Base-by-base conservation (phyloP, 768 basidiomycete species). In the Panaeolus papilionaceus region DNA sequence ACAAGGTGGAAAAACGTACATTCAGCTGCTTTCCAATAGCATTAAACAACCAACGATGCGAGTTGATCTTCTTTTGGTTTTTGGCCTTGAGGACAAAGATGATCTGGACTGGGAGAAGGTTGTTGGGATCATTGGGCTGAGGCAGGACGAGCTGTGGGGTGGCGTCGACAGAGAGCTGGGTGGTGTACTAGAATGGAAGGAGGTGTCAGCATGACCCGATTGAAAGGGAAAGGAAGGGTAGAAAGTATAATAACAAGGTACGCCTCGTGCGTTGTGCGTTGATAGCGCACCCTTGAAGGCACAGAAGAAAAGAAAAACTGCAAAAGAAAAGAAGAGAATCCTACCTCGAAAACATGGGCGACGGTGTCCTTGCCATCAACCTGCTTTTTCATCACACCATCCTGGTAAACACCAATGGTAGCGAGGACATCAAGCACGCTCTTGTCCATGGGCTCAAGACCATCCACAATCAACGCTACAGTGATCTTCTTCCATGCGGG, bases 51-150 rank as follows among this genome's bases (percentile, higher is more conserved):
- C 96, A 97, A 47, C 95, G 89, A 79, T 97, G 95, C 64, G 93
- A 94, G 75, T 95, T 96, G 79, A 95, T 96, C 83, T 97, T 96
- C 85, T 96, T 96, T 77, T 93, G 90, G 80, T 97, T 97, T 82
- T 96, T 92, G 7, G 94, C 94, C 79, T 97, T 98, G 72, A 97
- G 80, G 66, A 95, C 89, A 64, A 97, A 86, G 67, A 97, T 96
- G 72, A 98, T 90, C 74, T 95, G 93, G 4, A 98, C 95, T 0
- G 96, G 94, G 2, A 96, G 93, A 38, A 98, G 79, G 77, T 98
- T 98, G 80, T 95, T 94, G 18, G 93, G 88, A 73, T 98, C 95
- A 40, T 94, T 92, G 12, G 89, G 86, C 74, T 94, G 92, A 44
- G 98, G 97, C 28, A 96, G 89, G 61, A 98, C 92, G 42, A 98